Percentiles rank a stretch among this genome's conserved stretches.
phyloP scores from a whole-genome alignment of 1,139 yeast genomes.

The Scheffersomyces insectosa region DNA sequence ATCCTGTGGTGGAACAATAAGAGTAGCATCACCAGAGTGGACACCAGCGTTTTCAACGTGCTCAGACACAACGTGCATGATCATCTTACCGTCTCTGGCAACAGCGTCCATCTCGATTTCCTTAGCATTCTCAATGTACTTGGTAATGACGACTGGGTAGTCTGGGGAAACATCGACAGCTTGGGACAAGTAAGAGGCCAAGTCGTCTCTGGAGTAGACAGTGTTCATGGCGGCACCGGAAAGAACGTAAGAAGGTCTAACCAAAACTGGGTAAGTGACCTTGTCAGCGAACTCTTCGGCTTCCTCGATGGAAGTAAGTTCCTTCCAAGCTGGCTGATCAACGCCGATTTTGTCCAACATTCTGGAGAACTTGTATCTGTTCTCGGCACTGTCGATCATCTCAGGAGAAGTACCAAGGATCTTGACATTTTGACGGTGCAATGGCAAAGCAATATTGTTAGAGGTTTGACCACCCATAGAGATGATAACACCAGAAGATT shows the following conservation, averaged over 20 bases:
- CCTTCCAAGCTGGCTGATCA: conserved; percentile 99
- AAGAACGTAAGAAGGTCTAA: conserved; percentile 95
- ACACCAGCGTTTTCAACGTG: conserved; percentile 99
- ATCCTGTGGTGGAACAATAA: conserved; percentile 97
- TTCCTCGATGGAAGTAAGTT: conserved; percentile 88
- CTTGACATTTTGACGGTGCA: conserved; percentile 94
- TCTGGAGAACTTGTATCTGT: conserved; percentile 96
- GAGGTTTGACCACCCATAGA: conserved; percentile 99
- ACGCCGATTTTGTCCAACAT: conserved; percentile 96
- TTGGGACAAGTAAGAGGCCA: conserved; percentile 83
- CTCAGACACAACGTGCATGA: conserved; percentile 97
- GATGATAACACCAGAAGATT: conserved; percentile 88
- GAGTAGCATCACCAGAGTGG: conserved; percentile 98
- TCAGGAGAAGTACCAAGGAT: conserved; percentile 97
- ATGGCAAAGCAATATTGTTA: conserved; percentile 90
- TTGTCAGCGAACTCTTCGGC: conserved; percentile 91
- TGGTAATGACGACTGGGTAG: conserved; percentile 96
- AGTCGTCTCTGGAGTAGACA: conserved; percentile 85
- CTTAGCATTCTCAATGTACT: conserved; percentile 95
- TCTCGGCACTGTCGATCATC: conserved; percentile 98
- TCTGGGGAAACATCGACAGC: conserved; percentile 98
- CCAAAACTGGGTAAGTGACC: conserved; percentile 93
- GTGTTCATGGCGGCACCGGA: conserved; percentile 99
- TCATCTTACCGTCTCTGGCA: conserved; percentile 89
- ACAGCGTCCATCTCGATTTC: conserved; percentile 99